Evolutionary conservation across 768 basidiomycete species (phyloP).

Genomic region (Collybia sordida): DNA sequence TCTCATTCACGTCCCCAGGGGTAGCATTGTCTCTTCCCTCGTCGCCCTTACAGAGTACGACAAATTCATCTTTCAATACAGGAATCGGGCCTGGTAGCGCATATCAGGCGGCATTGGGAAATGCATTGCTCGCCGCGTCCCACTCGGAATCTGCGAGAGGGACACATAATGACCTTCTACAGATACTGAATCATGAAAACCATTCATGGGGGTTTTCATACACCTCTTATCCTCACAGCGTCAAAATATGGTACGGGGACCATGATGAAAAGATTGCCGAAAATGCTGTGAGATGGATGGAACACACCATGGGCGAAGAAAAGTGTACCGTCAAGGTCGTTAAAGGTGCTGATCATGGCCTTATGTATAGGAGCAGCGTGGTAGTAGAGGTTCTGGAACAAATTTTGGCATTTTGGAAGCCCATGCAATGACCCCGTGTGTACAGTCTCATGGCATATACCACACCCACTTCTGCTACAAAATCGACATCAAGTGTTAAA

Average conservation of each 20-base stretch:
- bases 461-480: background rate
- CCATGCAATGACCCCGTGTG: conserved; percentile 16
- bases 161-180: conserved; percentile 85
- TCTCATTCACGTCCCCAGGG: conserved; percentile 65
- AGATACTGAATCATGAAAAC: conserved; percentile 89
- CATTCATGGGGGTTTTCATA: conserved; percentile 93
- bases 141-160: conserved; percentile 94
- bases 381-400: conserved; percentile 84
- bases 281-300: conserved; percentile 91
- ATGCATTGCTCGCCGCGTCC: conserved; percentile 89
- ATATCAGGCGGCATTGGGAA: conserved; percentile 77
- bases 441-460: conserved; percentile 12
- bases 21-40: conserved; percentile 42
- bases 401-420: conserved; percentile 56
- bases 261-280: conserved; percentile 93
- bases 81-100: conserved; percentile 31
- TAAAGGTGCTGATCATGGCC: conserved; percentile 84
- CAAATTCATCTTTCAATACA: conserved; percentile 33
- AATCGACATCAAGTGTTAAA: background rate
- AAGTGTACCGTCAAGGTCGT: conserved; percentile 80
- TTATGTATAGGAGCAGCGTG: conserved; percentile 90
- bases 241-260: conserved; percentile 92
- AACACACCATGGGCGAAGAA: conserved; percentile 74
- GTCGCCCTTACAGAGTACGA: conserved; percentile 49
- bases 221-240: conserved; percentile 68